These are phyloP conservation scores for Zoysia pacifica DNA, from an alignment of 176 grass and related monocot genomes.

Conservation along the genomic window DNA sequence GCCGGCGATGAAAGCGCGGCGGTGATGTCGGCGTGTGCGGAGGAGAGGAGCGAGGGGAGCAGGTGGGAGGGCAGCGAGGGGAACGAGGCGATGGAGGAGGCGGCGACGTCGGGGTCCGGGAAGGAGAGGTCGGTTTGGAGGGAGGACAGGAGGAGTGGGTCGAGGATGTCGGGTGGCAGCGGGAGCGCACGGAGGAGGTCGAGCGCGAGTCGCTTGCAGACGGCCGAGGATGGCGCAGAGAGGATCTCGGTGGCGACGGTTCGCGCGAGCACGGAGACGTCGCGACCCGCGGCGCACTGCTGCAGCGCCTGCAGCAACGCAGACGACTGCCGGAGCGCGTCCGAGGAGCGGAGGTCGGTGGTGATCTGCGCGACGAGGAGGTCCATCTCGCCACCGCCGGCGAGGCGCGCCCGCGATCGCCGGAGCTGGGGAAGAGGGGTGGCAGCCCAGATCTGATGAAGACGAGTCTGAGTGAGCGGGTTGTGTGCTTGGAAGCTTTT, in stretches of 20 bases:
- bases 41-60: constrained; percentile 73
- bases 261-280: constrained; percentile 86
- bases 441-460: constrained; percentile 41
- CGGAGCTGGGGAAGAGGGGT: constrained; percentile 38
- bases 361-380: constrained; percentile 90
- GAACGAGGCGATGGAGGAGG: constrained; percentile 78
- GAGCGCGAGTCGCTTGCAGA: constrained; percentile 91
- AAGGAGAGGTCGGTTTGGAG: constrained; percentile 87
- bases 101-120: constrained; percentile 88
- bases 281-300: constrained; percentile 82
- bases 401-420: constrained; percentile 39
- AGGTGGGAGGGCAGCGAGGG: constrained; percentile 83
- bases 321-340: constrained; percentile 88
- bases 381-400: constrained; percentile 58
- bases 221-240: constrained; percentile 66
- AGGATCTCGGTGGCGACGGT: constrained; percentile 83
- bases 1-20: constrained; percentile 62
- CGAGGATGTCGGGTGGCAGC: constrained; percentile 75
- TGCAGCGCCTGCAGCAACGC: constrained; percentile 87
- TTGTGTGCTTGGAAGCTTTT: constrained; percentile 6
- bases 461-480: constrained; percentile 8
- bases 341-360: constrained; percentile 73
- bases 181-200: constrained; percentile 84
- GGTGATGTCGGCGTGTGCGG: constrained; percentile 65
- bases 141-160: constrained; percentile 72